phyloP scores from a whole-genome alignment of 75 land plant species.

The Selaginella tamariscina region DNA sequence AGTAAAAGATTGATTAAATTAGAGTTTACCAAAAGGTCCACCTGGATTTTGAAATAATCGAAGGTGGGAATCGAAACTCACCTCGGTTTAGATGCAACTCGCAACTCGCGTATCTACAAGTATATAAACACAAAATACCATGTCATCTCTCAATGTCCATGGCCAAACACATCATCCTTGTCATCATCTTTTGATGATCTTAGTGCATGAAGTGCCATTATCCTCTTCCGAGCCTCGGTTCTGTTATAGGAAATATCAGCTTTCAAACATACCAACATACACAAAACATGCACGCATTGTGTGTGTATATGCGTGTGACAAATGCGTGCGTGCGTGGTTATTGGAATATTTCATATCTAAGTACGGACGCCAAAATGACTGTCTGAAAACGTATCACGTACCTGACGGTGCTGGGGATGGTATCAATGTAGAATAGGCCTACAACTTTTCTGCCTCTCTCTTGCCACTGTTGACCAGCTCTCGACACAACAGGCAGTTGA shows the following conservation, averaged over 20 bases:
- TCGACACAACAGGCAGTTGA: slow-evolving; percentile 83
- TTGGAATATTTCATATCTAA: too few species aligned
- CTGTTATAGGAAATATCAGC: neutral
- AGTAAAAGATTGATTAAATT: too few species aligned
- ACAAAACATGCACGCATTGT: neutral
- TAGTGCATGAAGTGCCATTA: neutral
- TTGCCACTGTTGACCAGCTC: slow-evolving; percentile 38
- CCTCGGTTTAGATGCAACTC: too few species aligned
- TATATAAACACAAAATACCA: neutral
- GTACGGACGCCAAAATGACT: too few species aligned
- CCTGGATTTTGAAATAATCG: too few species aligned
- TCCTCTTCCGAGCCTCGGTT: neutral
- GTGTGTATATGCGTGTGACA: too few species aligned
- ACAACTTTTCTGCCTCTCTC: slow-evolving; percentile 51
- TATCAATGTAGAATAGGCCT: slow-evolving; percentile 60
- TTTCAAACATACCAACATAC: neutral
- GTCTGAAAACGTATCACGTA: slow-evolving; percentile 29
- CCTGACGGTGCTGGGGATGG: slow-evolving; percentile 55
- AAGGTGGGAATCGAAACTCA: too few species aligned
- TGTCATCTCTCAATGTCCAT: neutral
- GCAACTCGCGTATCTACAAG: slow-evolving; percentile 3
- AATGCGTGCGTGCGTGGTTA: too few species aligned
- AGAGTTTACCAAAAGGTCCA: too few species aligned
- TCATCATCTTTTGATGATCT: neutral
- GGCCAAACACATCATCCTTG: neutral